Conservation (phyloP, 1,284 basidiomycete species). For the Tetrapyrgos nigripes region DNA sequence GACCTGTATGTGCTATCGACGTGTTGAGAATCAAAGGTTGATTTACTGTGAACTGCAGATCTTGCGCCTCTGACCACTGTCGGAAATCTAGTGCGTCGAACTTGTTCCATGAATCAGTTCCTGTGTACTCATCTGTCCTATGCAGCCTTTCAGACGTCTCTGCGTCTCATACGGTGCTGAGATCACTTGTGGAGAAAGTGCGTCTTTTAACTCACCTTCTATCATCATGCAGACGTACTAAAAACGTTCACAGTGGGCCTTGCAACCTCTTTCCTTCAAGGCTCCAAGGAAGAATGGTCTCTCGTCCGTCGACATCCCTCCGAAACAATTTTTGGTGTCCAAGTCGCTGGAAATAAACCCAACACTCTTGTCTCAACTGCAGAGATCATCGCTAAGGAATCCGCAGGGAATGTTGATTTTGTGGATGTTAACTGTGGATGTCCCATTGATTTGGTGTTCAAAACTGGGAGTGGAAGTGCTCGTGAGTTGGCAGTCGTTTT, state of each 20-base stretch:
- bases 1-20: slow-evolving; percentile 66
- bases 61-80: slow-evolving; percentile 96
- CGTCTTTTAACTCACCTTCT: slow-evolving; percentile 20
- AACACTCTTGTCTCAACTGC: slow-evolving; percentile 81
- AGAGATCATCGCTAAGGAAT: slow-evolving; percentile 82
- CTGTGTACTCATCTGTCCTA: slow-evolving; percentile 6
- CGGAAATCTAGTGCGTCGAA: slow-evolving; percentile 80
- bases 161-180: slow-evolving; percentile 90
- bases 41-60: slow-evolving; percentile 51
- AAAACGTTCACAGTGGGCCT: slow-evolving; percentile 68
- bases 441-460: slow-evolving; percentile 96
- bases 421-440: slow-evolving; percentile 97
- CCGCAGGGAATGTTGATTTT: slow-evolving; percentile 76
- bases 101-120: background rate
- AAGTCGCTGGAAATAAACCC: slow-evolving; percentile 84
- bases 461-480: slow-evolving; percentile 89
- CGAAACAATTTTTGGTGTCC: slow-evolving; percentile 92
- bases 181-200: slow-evolving; percentile 95
- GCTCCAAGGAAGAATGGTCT: slow-evolving; percentile 92
- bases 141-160: slow-evolving; percentile 89
- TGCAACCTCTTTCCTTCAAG: slow-evolving; percentile 80
- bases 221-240: slow-evolving; percentile 4
- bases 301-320: slow-evolving; percentile 87
- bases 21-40: background rate
- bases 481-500: slow-evolving; percentile 62